Conservation (phyloP, 2,329 filamentous ascomycete species). For the Alternaria ventricosa region DNA sequence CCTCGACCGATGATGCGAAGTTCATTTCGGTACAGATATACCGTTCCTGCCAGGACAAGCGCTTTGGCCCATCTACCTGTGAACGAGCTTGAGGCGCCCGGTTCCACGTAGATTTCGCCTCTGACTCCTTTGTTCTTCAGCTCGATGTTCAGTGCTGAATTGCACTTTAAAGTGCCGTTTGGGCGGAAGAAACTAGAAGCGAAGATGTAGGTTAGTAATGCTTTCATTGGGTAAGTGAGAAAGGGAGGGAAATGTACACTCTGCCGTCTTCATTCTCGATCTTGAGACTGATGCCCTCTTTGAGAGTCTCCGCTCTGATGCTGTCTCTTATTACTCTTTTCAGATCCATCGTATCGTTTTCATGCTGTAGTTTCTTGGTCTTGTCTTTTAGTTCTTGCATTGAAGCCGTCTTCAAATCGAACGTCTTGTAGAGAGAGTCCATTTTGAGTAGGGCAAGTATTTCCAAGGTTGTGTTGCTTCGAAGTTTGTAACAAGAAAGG, state of each 20-base stretch:
- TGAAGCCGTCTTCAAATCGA: background rate
- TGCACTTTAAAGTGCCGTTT: background rate
- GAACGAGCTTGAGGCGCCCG: background rate
- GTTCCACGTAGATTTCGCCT: background rate
- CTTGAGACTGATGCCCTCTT: background rate
- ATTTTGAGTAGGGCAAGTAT: background rate
- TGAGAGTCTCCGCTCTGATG: background rate
- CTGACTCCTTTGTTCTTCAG: background rate
- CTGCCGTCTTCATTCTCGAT: background rate
- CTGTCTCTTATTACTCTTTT: background rate
- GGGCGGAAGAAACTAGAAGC: background rate
- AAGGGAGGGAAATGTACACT: background rate
- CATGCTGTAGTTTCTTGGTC: background rate
- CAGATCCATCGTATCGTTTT: background rate
- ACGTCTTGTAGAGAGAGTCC: background rate
- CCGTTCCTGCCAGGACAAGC: background rate
- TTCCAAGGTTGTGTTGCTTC: background rate
- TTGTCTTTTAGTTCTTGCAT: background rate
- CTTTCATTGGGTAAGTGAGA: accelerated
- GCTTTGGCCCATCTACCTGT: background rate
- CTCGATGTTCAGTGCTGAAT: background rate
- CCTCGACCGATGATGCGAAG: background rate
- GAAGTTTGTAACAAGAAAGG: background rate
- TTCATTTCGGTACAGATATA: background rate
- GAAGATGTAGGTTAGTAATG: background rate